Conservation (phyloP, 2,329 filamentous ascomycete species). For the Ophidiomyces ophidiicola region DNA sequence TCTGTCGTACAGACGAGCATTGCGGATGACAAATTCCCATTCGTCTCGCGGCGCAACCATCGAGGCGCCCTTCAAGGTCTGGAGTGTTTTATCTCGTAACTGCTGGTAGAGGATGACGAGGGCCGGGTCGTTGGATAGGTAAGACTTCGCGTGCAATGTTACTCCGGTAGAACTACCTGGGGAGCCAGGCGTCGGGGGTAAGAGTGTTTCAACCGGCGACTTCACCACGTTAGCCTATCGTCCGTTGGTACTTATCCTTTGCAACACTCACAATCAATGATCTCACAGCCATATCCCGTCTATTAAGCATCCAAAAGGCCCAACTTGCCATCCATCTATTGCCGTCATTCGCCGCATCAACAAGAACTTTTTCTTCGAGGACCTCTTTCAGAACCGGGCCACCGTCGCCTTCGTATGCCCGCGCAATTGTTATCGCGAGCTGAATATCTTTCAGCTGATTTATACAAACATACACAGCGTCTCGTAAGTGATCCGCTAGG, state of each 20-base stretch:
- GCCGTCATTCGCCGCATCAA: slow-evolving; percentile 63
- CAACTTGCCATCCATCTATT: slow-evolving; percentile 92
- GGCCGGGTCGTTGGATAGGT: slow-evolving; percentile 81
- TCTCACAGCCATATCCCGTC: slow-evolving; percentile 71
- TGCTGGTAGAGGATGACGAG: slow-evolving; percentile 79
- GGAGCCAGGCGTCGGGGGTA: slow-evolving; percentile 38
- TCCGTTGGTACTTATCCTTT: not conserved
- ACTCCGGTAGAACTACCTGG: slow-evolving; percentile 50
- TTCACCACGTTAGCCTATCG: slow-evolving; percentile 24
- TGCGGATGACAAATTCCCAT: slow-evolving; percentile 82
- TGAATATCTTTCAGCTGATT: slow-evolving; percentile 82
- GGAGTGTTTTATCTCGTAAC: slow-evolving; percentile 65
- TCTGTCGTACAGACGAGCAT: slow-evolving; percentile 67
- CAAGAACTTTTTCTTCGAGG: slow-evolving; percentile 66
- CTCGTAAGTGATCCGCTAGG: slow-evolving; percentile 68
- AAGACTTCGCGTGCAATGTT: slow-evolving; percentile 58
- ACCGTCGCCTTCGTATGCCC: slow-evolving; percentile 84
- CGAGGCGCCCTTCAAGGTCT: slow-evolving; percentile 73
- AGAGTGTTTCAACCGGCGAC: slow-evolving; percentile 65
- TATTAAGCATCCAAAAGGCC: slow-evolving; percentile 84
- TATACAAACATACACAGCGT: slow-evolving; percentile 74
- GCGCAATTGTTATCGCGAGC: slow-evolving; percentile 73
- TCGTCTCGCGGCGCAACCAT: slow-evolving; percentile 68
- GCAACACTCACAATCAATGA: slow-evolving; percentile 56
- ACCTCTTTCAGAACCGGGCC: slow-evolving; percentile 61